Evolutionary conservation across 2,329 filamentous ascomycete genomes (phyloP), one percentile per base, ranked within the genome.

Genomic region (Tolypocladium paradoxum): DNA sequence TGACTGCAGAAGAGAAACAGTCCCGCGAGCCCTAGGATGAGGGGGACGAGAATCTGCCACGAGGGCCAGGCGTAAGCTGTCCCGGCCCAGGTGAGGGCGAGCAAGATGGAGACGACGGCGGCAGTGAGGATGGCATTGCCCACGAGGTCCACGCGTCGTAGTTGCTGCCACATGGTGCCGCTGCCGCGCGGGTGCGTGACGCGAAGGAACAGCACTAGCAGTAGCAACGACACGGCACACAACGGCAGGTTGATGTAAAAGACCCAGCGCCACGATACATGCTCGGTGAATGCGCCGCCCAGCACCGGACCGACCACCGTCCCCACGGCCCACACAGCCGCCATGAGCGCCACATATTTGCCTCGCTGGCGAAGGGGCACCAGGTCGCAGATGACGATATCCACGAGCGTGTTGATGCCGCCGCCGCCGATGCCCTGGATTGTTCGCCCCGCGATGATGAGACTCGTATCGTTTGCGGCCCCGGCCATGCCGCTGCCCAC

Each of bases 401-500:
- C 63, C 69, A 59, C 53, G 60, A 65, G 54, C 76, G 64, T 59
- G 9, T 53, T 57, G 0, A 66, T 49, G 1, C 64, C 64, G 0
- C 62, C 64, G 48, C 58, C 59, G 4, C 64, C 64, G 5, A 64
- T 50, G 1, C 79, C 78, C 53, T 81, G 76, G 4, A 81, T 53
- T 1, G 45, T 52, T 5, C 64, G 60, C 1, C 65, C 67, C 5
- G 68, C 67, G 8, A 83, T 76, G 2, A 82, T 60, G 57, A 75
- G 70, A 0, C 60, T 60, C 0, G 64, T 68, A 2, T 58, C 69
- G 1, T 62, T 66, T 0, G 77, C 71, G 0, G 67, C 71, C 0
- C 75, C 77, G 8, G 65, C 66, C 5, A 80, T 67, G 0, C 68
- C 73, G 53, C 77, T 79, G 0, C 80, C 80, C 0, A 82, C 57